These are phyloP conservation scores for Earliella scabrosa DNA, from an alignment of 1,284 basidiomycete genomes.

Conservation along the genomic window DNA sequence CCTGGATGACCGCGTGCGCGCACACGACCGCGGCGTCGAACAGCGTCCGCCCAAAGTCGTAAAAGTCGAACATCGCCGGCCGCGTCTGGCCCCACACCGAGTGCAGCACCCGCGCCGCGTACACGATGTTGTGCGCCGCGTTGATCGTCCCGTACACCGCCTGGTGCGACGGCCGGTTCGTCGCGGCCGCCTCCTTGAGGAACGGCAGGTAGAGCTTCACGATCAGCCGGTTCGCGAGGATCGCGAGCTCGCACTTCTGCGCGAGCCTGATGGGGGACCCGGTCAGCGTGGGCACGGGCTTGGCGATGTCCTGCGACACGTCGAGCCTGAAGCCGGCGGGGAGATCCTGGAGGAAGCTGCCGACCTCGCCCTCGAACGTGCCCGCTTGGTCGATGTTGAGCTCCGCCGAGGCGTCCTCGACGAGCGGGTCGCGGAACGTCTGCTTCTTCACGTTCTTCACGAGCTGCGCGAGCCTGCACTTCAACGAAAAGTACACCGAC, in stretches of 20 bases:
- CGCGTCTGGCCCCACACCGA: conserved; percentile 42
- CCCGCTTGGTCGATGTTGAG: conserved; percentile 58
- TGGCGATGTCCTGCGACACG: conserved; percentile 34
- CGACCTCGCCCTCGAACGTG: conserved; percentile 57
- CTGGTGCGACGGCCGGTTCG: conserved; percentile 42
- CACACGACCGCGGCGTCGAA: conserved; percentile 68
- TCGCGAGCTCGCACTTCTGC: conserved; percentile 61
- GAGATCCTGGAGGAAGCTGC: conserved; percentile 55
- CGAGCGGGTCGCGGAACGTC: conserved; percentile 41
- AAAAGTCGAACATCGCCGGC: conserved; percentile 58
- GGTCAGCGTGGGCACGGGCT: conserved; percentile 22
- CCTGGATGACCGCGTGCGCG: conserved; percentile 59
- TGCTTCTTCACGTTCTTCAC: conserved; percentile 54
- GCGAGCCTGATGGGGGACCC: conserved; percentile 40
- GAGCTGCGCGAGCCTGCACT: conserved; percentile 54
- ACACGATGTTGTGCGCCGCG: conserved; percentile 63
- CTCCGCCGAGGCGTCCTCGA: conserved; percentile 34
- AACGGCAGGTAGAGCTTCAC: conserved; percentile 73
- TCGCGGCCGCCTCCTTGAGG: conserved; percentile 42
- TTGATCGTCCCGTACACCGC: conserved; percentile 60
- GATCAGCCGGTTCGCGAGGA: conserved; percentile 61
- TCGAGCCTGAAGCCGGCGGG: conserved; percentile 47
- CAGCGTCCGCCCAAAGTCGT: conserved; percentile 60
- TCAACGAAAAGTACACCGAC: conserved; percentile 49
- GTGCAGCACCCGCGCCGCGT: conserved; percentile 49